These are phyloP conservation scores for Paramecium primaurelia DNA, from an alignment of 73 alveolate genomes.

Conservation along the genomic window DNA sequence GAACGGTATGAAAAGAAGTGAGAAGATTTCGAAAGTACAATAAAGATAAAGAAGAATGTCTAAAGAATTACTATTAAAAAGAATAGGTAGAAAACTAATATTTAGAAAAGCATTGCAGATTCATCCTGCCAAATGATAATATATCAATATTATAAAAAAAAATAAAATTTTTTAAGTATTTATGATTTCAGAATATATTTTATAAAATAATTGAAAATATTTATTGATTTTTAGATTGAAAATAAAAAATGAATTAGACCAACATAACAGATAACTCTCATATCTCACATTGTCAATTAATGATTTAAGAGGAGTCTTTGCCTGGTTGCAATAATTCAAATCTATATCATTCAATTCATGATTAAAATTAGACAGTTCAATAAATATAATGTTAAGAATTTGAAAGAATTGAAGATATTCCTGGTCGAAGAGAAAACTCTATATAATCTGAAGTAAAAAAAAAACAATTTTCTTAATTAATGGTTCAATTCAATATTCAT, in stretches of 20 bases:
- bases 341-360: background rate
- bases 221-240: background rate
- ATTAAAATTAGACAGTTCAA: background rate
- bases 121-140: background rate
- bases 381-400: background rate
- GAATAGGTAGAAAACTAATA: background rate
- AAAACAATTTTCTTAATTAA: background rate
- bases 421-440: background rate
- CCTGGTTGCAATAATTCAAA: background rate
- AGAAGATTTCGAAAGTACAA: background rate
- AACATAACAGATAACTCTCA: background rate
- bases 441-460: background rate
- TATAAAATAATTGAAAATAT: background rate
- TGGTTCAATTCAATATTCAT: background rate
- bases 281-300: background rate
- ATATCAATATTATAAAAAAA: background rate
- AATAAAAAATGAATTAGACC: background rate
- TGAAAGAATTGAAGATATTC: background rate
- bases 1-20: background rate
- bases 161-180: background rate
- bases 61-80: background rate
- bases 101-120: constrained; percentile 24
- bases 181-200: background rate
- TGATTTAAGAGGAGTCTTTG: background rate
- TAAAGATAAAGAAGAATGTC: background rate